Evolutionary conservation across 1,284 basidiomycete genomes (phyloP), one percentile per base, ranked within the genome.

Genomic region (Mycosarcoma maydis): DNA sequence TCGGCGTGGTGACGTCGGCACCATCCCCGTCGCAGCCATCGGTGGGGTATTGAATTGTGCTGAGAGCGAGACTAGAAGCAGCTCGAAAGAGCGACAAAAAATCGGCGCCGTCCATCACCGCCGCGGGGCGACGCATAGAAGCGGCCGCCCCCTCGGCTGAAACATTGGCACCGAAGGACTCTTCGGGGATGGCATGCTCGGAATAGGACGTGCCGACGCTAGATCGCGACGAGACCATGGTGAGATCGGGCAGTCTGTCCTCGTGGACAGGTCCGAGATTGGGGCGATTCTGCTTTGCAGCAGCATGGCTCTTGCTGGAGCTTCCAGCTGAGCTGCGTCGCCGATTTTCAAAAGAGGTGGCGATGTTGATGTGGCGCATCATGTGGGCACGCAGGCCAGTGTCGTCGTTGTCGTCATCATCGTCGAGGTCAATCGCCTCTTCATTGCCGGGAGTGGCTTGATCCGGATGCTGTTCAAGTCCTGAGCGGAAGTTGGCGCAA

Each of bases 231-330:
- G 62, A 50, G 30, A 66, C 45, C 19, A 57, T 50, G 22, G 48
- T 52, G 10, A 71, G 32, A 17, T 67, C 62, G 34, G 61, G 56
- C 24, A 46, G 39, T 6, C 62, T 52, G 34, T 64, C 67, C 27
- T 75, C 73, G 33, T 61, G 66, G 3, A 75, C 73, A 5, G 73
- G 55, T 4, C 67, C 49, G 27, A 75, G 48, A 27, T 70, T 67
- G 13, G 62, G 56, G 6, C 50, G 34, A 9, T 17, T 36, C 6
- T 49, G 49, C 11, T 44, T 54, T 10, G 39, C 30, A 6, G 41
- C 32, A 16, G 45, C 38, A 14, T 33, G 39, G 20, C 38, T 36
- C 33, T 51, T 42, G 13, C 47, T 48, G 2, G 51, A 61, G 50
- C 68, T 71, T 24, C 51, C 68, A 8, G 55, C 51, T 10, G 68